Conservation (phyloP, 2,329 filamentous ascomycete genomes). For the Sporothrix schenckii region DNA sequence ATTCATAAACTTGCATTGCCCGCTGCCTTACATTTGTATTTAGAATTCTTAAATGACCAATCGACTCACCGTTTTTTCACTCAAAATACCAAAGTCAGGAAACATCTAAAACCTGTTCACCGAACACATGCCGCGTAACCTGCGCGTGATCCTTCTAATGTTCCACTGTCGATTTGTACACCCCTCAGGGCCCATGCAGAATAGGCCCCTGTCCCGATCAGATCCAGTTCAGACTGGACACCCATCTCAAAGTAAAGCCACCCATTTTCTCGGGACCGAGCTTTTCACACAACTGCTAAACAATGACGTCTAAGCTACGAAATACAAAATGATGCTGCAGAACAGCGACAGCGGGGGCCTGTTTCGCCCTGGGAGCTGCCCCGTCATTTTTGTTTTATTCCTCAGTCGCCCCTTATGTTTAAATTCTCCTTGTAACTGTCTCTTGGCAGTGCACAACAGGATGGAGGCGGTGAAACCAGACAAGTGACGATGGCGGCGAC, state of each 20-base stretch:
- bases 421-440: not conserved
- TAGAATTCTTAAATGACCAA: not conserved
- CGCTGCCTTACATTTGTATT: not conserved
- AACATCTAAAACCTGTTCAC: too few relatives aligned
- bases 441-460: not conserved
- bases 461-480: not conserved
- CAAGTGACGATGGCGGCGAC: not conserved
- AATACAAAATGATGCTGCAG: not conserved
- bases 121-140: not conserved
- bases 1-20: not conserved
- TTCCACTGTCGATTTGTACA: not conserved
- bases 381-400: not conserved
- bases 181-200: not conserved
- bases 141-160: not conserved
- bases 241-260: not conserved
- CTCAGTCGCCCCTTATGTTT: not conserved
- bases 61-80: not conserved
- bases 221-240: not conserved
- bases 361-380: not conserved
- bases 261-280: not conserved
- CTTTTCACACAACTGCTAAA: not conserved
- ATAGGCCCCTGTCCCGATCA: not conserved
- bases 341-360: not conserved
- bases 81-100: not conserved
- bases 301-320: not conserved